Evolutionary conservation across 225 moss, liverwort and hornwort species (phyloP).

Genomic region (Pseudisothecium myosuroides): DNA sequence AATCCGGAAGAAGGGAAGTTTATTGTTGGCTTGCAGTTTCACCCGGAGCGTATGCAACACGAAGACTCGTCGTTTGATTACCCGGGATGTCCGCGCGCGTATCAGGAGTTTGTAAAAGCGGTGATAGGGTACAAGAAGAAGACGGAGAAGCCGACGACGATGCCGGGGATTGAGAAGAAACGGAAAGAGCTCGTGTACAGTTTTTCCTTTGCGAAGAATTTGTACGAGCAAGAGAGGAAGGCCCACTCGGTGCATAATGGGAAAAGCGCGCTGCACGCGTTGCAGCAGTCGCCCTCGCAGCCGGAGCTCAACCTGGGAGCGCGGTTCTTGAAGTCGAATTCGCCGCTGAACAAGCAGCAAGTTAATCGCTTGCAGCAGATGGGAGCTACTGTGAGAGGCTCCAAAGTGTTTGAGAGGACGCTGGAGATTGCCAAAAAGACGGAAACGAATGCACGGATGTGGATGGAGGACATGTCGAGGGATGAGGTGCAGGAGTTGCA

Average conservation of each 20-base stretch:
- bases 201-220: slow-evolving; percentile 78
- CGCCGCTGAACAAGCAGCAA: slow-evolving; percentile 67
- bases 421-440: slow-evolving; percentile 44
- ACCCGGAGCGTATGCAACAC: slow-evolving; percentile 98
- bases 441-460: slow-evolving; percentile 48
- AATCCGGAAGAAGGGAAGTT: slow-evolving; percentile 81
- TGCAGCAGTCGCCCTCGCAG: slow-evolving; percentile 11
- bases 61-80: slow-evolving; percentile 69
- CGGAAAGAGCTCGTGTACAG: slow-evolving; percentile 63
- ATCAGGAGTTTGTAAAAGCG: slow-evolving; percentile 97
- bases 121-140: slow-evolving; percentile 85
- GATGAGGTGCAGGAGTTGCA: slow-evolving; percentile 66
- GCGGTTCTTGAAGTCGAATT: slow-evolving; percentile 63
- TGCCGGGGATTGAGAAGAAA: slow-evolving; percentile 56
- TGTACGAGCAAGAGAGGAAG: slow-evolving; percentile 64
- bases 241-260: slow-evolving; percentile 46
- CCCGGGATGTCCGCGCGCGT: slow-evolving; percentile 87
- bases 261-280: slow-evolving; percentile 43
- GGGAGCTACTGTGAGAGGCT: slow-evolving; percentile 90
- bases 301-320: slow-evolving; percentile 79
- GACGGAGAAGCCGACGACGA: slow-evolving; percentile 3
- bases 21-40: slow-evolving; percentile 90
- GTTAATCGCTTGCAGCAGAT: slow-evolving; percentile 74
- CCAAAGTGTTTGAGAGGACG: slow-evolving; percentile 51
- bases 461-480: slow-evolving; percentile 57